Percentiles rank a stretch among this genome's conserved stretches.
These are phyloP conservation scores for Metarhizium sp. DNA, from an alignment of 2,329 filamentous ascomycete species.

Conservation along the genomic window DNA sequence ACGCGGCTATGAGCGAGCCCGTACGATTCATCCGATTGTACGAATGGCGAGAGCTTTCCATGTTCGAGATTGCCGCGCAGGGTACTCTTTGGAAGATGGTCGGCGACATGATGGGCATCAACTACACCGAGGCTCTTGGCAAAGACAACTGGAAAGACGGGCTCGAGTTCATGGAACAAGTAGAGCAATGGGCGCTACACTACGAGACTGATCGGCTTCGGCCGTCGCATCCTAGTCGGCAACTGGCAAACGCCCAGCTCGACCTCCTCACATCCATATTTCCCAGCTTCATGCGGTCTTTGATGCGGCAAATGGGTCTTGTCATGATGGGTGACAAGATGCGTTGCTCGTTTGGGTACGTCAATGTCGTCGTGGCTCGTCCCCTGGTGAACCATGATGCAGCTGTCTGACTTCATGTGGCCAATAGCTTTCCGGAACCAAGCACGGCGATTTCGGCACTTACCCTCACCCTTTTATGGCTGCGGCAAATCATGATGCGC, in stretches of 20 bases:
- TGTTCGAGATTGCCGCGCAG: slow-evolving; percentile 58
- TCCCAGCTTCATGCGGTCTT: slow-evolving; percentile 33
- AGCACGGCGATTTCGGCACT: slow-evolving; percentile 24
- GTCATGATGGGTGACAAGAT: slow-evolving; percentile 56
- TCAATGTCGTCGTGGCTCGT: not conserved
- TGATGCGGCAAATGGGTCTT: slow-evolving; percentile 41
- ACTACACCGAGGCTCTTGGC: slow-evolving; percentile 31
- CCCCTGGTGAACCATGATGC: not conserved
- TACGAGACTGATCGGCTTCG: slow-evolving; percentile 55
- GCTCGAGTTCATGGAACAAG: slow-evolving; percentile 40
- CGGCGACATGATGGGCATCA: slow-evolving; percentile 62
- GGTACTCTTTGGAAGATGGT: slow-evolving; percentile 60
- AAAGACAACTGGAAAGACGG: slow-evolving; percentile 36
- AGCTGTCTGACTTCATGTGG: not conserved
- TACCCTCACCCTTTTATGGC: slow-evolving; percentile 36
- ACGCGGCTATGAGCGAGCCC: slow-evolving; percentile 58
- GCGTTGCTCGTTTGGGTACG: slow-evolving; percentile 55
- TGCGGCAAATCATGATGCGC: slow-evolving; percentile 46
- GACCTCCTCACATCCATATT: slow-evolving; percentile 49
- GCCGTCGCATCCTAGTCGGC: slow-evolving; percentile 36
- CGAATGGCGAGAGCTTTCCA: slow-evolving; percentile 60
- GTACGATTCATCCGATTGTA: slow-evolving; percentile 52
- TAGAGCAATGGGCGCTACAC: slow-evolving; percentile 34
- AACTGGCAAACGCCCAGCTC: slow-evolving; percentile 49
- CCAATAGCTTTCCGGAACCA: slow-evolving; percentile 32